Conservation (phyloP, 192 early-diverging fungal genomes). For the Phlyctochytrium arcticum region DNA sequence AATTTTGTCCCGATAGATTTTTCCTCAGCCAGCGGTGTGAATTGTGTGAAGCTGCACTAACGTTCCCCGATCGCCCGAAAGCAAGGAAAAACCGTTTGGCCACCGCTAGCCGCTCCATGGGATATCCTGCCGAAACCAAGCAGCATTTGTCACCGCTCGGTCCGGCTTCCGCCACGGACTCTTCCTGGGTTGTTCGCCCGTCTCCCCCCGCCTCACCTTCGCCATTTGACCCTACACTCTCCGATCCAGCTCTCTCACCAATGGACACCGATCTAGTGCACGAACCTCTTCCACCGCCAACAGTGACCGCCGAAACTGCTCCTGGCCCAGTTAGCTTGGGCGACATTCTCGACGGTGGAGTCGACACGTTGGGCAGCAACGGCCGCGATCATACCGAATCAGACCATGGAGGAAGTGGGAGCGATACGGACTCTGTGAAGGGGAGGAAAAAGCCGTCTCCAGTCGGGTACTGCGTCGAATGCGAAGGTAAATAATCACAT, state of each 20-base stretch:
- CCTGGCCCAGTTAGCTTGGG: not conserved
- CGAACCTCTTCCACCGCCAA: too few species aligned
- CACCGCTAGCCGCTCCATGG: too few species aligned
- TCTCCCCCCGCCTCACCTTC: not conserved
- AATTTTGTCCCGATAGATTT: too few species aligned
- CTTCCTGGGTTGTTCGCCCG: conserved; percentile 1
- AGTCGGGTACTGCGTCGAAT: conserved; percentile 86
- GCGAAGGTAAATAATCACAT: conserved; percentile 45
- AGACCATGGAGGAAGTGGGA: conserved; percentile 19
- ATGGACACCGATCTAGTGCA: not conserved
- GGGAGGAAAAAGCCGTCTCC: conserved; percentile 34
- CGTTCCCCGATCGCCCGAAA: too few species aligned
- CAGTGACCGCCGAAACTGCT: not conserved
- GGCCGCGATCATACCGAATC: conserved; percentile 34
- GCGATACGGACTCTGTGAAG: not conserved
- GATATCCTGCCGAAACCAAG: too few species aligned
- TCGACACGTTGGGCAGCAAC: conserved; percentile 30
- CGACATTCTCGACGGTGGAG: conserved; percentile 24
- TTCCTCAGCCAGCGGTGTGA: too few species aligned
- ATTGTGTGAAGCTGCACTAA: too few species aligned
- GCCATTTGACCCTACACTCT: not conserved
- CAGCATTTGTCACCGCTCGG: too few species aligned
- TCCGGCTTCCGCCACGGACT: not conserved
- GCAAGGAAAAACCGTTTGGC: too few species aligned
- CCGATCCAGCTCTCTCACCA: not conserved